Evolutionary conservation across 306 rosid genomes (phyloP), one percentile per base, ranked within the genome.

Genomic region (Herpetospermum pedunculosum): DNA sequence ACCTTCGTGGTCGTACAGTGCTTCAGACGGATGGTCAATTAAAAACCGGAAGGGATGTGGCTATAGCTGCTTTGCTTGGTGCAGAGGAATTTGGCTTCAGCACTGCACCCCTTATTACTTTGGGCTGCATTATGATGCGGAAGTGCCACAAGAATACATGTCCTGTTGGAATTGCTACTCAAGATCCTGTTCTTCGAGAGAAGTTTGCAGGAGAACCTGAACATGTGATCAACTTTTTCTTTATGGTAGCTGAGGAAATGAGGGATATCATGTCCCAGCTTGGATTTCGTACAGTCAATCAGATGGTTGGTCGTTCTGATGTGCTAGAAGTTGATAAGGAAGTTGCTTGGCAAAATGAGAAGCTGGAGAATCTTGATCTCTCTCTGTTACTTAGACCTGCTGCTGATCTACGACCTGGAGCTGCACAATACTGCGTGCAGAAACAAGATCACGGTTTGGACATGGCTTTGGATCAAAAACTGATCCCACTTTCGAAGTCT

Each of bases 171-270:
- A 89, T 95, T 77, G 97, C 99, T 54, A 95, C 99, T 37, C 99
- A 95, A 84, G 99, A 95, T 87, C 97, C 99, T n/a, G 92, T 95
- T 47, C 97, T 95, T 25, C 77, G 99, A 65, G 96, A 89, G 81
- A 95, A 95, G 84, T 95, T 95, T 87, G 99, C 97, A 32, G 99
- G 99, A 74, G 99, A 95, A 87, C 97, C 99, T 1, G 99, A 95
- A 80, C 96, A 95, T 85, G 97, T 91, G 41, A 88, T 95, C 60
- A 95, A 91, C 85, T 95, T 95, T 79, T 91, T 95, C 83, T 95
- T 95, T 75, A 91, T 95, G 99, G 80, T 95, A 48, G 99, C 99
- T 3, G 97, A 95, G 77, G 99, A 95, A 78, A 80, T 91, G 88
- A 84, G 99, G 75, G 97, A 91, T 82, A 89, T 95, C 28, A 95